Evolutionary conservation across 495 filamentous ascomycete genomes (phyloP).

Genomic region (Tuber calosporum): DNA sequence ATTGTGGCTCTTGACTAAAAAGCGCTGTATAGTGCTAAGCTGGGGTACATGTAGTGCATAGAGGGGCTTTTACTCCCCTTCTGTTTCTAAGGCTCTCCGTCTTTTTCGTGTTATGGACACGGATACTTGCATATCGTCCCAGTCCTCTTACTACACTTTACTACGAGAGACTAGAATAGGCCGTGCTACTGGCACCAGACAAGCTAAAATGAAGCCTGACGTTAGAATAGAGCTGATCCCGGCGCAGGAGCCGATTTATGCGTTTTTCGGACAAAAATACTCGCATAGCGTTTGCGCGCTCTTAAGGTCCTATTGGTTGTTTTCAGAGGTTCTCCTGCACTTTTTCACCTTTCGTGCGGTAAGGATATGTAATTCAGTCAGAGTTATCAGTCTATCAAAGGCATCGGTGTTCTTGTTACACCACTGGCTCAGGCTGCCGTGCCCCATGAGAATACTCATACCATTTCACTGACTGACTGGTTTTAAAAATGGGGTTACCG

Average conservation of each 20-base stretch:
- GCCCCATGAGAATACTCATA: not conserved
- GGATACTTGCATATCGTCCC: not conserved
- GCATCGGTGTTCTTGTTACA: not conserved
- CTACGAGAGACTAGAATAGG: not conserved
- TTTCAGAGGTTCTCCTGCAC: not conserved
- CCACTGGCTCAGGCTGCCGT: not conserved
- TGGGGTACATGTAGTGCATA: not conserved
- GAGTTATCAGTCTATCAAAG: not conserved
- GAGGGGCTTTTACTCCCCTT: not conserved
- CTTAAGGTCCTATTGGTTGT: not conserved
- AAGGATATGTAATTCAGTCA: not conserved
- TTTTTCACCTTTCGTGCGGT: not conserved
- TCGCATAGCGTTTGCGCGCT: conserved; percentile 26
- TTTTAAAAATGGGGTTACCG: not conserved
- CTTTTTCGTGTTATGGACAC: not conserved
- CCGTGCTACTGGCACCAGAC: not conserved
- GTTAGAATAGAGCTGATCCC: conserved; percentile 38
- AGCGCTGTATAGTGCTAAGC: not conserved
- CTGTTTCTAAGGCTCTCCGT: not conserved
- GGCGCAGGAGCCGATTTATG: conserved; percentile 34
- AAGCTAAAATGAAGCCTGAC: conserved; percentile 19
- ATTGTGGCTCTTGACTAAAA: not conserved
- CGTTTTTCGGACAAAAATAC: conserved; percentile 26
- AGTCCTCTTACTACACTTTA: not conserved
- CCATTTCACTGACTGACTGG: not conserved